A percentile compares a stretch with the other conserved stretches of the same genome.
Evolutionary conservation across 331 rosid genomes (phyloP).

Genomic region (Saraca asoca): DNA sequence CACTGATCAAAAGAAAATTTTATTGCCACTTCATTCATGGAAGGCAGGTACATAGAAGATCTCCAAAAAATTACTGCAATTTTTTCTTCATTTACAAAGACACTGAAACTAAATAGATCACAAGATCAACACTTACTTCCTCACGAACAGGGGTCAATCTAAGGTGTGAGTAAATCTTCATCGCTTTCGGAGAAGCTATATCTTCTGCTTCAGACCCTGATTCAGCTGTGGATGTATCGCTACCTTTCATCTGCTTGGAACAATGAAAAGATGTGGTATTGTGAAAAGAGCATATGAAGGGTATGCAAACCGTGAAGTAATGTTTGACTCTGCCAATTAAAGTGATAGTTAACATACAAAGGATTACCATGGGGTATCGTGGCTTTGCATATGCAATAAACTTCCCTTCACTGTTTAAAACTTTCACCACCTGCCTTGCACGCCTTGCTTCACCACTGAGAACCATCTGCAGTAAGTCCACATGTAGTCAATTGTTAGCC

Average conservation of each 20-base stretch:
- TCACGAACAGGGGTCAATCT: conserved; percentile 97
- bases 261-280: not conserved
- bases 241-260: conserved; percentile 70
- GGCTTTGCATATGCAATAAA: conserved; percentile 91
- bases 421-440: conserved; percentile 87
- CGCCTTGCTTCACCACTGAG: conserved; percentile 75
- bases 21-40: conserved; percentile 17
- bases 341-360: conserved; percentile 15
- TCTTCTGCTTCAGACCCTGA: conserved; percentile 99
- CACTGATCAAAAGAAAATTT: conserved; percentile 11
- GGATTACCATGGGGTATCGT: conserved; percentile 65
- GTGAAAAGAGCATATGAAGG: not conserved
- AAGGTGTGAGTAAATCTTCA: conserved; percentile 77
- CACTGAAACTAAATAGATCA: conserved; percentile 16
- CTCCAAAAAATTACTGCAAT: conserved; percentile 23
- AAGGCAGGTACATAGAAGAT: conserved; percentile 5
- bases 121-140: conserved; percentile 68
- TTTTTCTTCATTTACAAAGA: conserved; percentile 19
- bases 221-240: conserved; percentile 98
- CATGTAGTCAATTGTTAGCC: conserved; percentile 35
- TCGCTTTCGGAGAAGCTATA: conserved; percentile 77
- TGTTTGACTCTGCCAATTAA: conserved; percentile 5
- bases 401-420: conserved; percentile 85
- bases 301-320: not conserved
- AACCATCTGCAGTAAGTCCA: conserved; percentile 66